These are phyloP conservation scores for Amanita rubescens DNA, from an alignment of 768 basidiomycete species.

Conservation along the genomic window DNA sequence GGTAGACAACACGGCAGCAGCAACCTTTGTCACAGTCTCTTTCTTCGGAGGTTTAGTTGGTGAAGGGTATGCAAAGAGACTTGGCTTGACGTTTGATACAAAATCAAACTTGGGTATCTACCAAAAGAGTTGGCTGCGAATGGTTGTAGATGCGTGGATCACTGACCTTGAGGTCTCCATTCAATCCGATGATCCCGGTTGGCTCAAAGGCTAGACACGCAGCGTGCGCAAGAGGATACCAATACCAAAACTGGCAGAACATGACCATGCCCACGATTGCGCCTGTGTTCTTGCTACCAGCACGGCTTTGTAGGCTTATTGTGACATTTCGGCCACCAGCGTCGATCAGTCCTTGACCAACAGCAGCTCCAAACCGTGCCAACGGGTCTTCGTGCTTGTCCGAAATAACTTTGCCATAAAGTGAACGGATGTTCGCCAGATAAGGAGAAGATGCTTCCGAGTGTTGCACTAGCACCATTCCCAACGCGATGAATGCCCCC, in stretches of 20 bases:
- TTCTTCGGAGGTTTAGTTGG: constrained; percentile 85
- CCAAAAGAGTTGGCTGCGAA: constrained; percentile 6
- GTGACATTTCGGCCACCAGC: constrained; percentile 96
- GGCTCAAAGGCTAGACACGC: constrained; percentile 91
- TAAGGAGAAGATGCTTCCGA: constrained; percentile 87
- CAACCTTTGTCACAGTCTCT: constrained; percentile 86
- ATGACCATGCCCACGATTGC: constrained; percentile 97
- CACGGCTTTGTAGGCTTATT: constrained; percentile 87
- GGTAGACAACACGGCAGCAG: constrained; percentile 91
- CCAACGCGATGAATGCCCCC: constrained; percentile 90
- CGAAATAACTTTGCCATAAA: constrained; percentile 82
- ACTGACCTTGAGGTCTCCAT: constrained; percentile 72
- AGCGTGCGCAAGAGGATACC: constrained; percentile 96
- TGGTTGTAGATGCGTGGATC: constrained; percentile 5
- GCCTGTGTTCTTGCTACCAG: constrained; percentile 86
- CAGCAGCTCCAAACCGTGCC: constrained; percentile 94
- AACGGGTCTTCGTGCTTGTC: constrained; percentile 99
- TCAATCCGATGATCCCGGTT: constrained; percentile 89
- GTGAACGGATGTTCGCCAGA: constrained; percentile 68
- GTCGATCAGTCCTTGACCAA: constrained; percentile 96
- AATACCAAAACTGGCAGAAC: constrained; percentile 99
- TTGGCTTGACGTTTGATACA: constrained; percentile 83
- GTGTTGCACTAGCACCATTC: constrained; percentile 96
- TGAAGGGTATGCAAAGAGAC: constrained; percentile 87
- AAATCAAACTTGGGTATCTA: constrained; percentile 94